phyloP scores from a whole-genome alignment of 345 rosid species.

The Arabidopsis arenosa region DNA sequence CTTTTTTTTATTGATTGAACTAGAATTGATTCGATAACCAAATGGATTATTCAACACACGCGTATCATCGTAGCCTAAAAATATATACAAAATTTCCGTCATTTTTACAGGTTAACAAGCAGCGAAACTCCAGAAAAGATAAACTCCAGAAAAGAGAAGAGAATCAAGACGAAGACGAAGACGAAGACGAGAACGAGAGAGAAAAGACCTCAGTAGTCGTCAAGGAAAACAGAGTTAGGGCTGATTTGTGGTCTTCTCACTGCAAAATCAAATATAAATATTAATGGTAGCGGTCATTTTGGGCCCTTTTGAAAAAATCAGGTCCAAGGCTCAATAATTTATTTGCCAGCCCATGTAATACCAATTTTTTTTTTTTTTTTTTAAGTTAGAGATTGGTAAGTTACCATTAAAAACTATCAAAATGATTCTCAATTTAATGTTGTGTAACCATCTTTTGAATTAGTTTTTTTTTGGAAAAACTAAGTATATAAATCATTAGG shows the following conservation, averaged over 20 bases:
- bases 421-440: too few relatives aligned
- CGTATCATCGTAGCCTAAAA: not conserved
- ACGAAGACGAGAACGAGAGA: conserved; percentile 7
- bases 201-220: conserved; percentile 6
- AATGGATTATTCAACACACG: conserved; percentile 2
- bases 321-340: not conserved
- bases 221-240: conserved; percentile 27
- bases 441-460: too few relatives aligned
- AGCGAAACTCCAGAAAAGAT: conserved; percentile 7
- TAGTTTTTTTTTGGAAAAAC: too few relatives aligned
- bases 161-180: not conserved
- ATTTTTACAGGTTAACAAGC: not conserved
- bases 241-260: not conserved
- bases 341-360: too few relatives aligned
- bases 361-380: too few relatives aligned
- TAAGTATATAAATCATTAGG: too few relatives aligned
- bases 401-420: too few relatives aligned
- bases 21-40: conserved; percentile 16
- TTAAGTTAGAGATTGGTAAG: too few relatives aligned
- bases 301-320: not conserved
- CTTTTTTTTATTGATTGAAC: not conserved
- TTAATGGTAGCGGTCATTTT: not conserved
- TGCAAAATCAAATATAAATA: not conserved
- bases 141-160: conserved; percentile 15
- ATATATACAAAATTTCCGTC: not conserved